phyloP scores from a whole-genome alignment of 1,284 basidiomycete genomes.

The Clitocybe nebularis region DNA sequence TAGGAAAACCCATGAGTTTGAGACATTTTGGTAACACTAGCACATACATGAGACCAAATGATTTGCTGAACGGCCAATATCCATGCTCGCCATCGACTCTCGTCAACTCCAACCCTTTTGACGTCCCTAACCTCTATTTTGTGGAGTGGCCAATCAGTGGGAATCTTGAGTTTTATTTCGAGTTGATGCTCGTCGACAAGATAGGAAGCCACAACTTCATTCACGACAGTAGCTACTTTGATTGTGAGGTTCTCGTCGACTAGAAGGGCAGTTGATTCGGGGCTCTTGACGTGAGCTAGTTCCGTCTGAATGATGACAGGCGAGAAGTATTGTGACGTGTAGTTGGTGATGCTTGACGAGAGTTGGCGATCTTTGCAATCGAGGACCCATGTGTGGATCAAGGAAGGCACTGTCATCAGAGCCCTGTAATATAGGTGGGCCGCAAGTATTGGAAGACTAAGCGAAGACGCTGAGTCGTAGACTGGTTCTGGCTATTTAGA shows the following conservation, averaged over 20 bases:
- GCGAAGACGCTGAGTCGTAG: constrained; percentile 52
- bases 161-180: constrained; percentile 87
- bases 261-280: constrained; percentile 60
- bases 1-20: background rate
- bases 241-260: constrained; percentile 81
- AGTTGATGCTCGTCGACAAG: constrained; percentile 92
- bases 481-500: constrained; percentile 34
- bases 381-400: constrained; percentile 83
- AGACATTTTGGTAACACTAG: constrained; percentile 1
- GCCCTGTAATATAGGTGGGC: constrained; percentile 89
- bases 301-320: constrained; percentile 87
- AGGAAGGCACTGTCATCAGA: constrained; percentile 75
- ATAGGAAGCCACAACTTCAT: constrained; percentile 80
- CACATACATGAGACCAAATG: constrained; percentile 77
- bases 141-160: constrained; percentile 88
- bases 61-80: constrained; percentile 91
- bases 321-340: constrained; percentile 87
- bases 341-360: constrained; percentile 68
- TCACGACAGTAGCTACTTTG: constrained; percentile 66
- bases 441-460: constrained; percentile 69
- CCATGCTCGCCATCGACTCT: constrained; percentile 93
- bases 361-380: constrained; percentile 90
- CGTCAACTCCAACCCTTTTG: constrained; percentile 84
- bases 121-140: constrained; percentile 86
- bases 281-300: constrained; percentile 71